phyloP scores from a whole-genome alignment of 805 yeast genomes.

The Saturnispora gosingensis region DNA sequence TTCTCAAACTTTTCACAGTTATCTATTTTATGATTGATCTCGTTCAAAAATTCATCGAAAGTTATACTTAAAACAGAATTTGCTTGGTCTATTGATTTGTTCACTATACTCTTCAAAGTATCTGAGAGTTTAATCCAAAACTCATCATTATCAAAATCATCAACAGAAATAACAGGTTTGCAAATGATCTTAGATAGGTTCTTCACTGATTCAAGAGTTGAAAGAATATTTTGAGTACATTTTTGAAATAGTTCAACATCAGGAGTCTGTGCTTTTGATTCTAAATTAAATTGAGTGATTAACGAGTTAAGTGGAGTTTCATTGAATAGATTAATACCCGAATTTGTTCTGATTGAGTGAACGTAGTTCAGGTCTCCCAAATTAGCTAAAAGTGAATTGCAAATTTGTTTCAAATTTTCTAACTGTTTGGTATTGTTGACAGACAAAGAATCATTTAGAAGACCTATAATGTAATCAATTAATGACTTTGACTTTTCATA shows the following conservation, averaged over 20 bases:
- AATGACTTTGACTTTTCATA: conserved; percentile 7
- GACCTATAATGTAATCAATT: conserved; percentile 12
- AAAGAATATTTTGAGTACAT: conserved; percentile 13
- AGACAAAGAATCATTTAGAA: conserved; percentile 16
- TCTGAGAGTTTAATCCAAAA: conserved; percentile 21
- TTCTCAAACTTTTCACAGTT: conserved; percentile 5
- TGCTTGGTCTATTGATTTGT: conserved; percentile 14
- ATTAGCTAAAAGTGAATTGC: conserved; percentile 14
- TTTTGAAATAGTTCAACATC: not conserved
- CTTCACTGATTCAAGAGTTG: conserved; percentile 17
- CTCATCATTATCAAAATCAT: conserved; percentile 27
- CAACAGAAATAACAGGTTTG: conserved; percentile 29
- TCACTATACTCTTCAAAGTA: conserved; percentile 11
- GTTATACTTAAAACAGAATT: conserved; percentile 13
- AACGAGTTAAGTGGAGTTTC: not conserved
- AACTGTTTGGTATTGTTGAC: conserved; percentile 11
- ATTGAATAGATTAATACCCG: conserved; percentile 20
- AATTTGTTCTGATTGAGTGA: conserved; percentile 11
- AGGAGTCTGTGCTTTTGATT: not conserved
- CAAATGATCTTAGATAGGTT: conserved; percentile 15
- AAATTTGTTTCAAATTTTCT: conserved; percentile 14
- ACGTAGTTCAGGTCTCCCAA: conserved; percentile 11
- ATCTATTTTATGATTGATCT: conserved; percentile 7
- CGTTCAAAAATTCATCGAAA: conserved; percentile 13
- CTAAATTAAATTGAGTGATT: conserved; percentile 11